Base-by-base conservation (phyloP, 2,329 filamentous ascomycete species). In the Monosporascus sp. region DNA sequence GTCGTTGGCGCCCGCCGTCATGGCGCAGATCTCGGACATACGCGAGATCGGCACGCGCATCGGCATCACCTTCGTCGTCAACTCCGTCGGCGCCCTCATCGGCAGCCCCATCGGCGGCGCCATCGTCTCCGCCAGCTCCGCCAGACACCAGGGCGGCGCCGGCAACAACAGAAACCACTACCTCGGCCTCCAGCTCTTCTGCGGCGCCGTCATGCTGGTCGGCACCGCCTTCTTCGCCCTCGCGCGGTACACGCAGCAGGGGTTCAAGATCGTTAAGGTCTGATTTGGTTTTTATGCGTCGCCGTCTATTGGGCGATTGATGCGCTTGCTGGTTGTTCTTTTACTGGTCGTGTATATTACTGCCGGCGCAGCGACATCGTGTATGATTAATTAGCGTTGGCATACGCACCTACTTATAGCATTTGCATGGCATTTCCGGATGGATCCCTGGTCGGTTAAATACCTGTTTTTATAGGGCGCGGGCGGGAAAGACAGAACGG, bases 21-120 rank as follows among this genome's bases (percentile, higher is more conserved):
- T 91, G 22, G 86, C 85, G 1, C 86, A 91, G 62, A 87, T 91
- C 56, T 85, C 81, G 1, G 85, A 88, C 46, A 79, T 89, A 38
- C 75, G 81, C 20, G 78, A 89, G 65, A 85, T 91, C 37, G 89
- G 88, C 15, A 79, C 85, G 2, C 76, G 88, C 6, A 84, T 79
- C 2, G 89, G 89, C 1, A 78, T 80, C 0, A 76, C 82, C 26
- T 88, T 87, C 64, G 78, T 81, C 17, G 66, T 85, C 47, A 75
- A 84, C 52, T 78, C 82, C 1, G 71, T 91, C 35, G 86, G 84
- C 4, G 85, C 83, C 1, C 70, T 92, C 49, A 83, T 82, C 0
- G 85, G 86, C 1, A 82, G 78, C 46, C 87, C 87, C 0, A 86
- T 90, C 60, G 86, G 78, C 2, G 86, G 86, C 7, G 83, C 81